Evolutionary conservation across 2,329 filamentous ascomycete genomes (phyloP).

Genomic region (Drechslerella stenobrocha): DNA sequence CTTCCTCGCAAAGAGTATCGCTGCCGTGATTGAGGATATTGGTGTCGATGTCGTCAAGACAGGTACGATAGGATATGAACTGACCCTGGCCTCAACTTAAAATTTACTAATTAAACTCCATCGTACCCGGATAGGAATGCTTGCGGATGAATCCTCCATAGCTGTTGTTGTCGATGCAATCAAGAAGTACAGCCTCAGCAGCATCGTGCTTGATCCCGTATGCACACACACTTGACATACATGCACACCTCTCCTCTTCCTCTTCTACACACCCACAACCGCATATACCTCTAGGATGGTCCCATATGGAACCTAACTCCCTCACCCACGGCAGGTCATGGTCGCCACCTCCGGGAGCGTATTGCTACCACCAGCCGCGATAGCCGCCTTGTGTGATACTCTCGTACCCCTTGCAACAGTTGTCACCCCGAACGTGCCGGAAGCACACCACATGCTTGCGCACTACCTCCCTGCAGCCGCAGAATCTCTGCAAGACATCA

Average conservation of each 20-base stretch:
- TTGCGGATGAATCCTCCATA: slow-evolving; percentile 73
- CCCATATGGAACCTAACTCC: not conserved
- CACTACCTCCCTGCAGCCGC: slow-evolving; percentile 54
- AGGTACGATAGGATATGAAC: slow-evolving; percentile 61
- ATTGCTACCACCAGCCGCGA: slow-evolving; percentile 68
- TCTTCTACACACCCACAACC: not conserved
- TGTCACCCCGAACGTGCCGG: slow-evolving; percentile 76
- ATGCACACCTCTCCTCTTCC: not conserved
- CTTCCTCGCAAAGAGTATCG: slow-evolving; percentile 83
- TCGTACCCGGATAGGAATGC: slow-evolving; percentile 67
- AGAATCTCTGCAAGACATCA: slow-evolving; percentile 55
- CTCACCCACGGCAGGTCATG: slow-evolving; percentile 70
- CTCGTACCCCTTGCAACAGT: slow-evolving; percentile 70
- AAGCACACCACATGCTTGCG: slow-evolving; percentile 67
- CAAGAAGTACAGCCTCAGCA: slow-evolving; percentile 62
- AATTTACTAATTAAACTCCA: not conserved
- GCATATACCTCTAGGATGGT: not conserved
- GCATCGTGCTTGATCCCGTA: slow-evolving; percentile 75
- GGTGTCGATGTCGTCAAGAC: slow-evolving; percentile 89
- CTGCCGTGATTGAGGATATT: slow-evolving; percentile 80
- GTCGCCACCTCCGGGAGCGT: slow-evolving; percentile 77
- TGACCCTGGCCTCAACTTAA: not conserved
- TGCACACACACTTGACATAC: slow-evolving; percentile 45
- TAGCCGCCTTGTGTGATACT: slow-evolving; percentile 63
- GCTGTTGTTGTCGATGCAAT: slow-evolving; percentile 69